Percentiles rank a stretch among this genome's conserved stretches.
Evolutionary conservation across 148 eudicot genomes (phyloP).

Genomic region (Polygonum maritimum): DNA sequence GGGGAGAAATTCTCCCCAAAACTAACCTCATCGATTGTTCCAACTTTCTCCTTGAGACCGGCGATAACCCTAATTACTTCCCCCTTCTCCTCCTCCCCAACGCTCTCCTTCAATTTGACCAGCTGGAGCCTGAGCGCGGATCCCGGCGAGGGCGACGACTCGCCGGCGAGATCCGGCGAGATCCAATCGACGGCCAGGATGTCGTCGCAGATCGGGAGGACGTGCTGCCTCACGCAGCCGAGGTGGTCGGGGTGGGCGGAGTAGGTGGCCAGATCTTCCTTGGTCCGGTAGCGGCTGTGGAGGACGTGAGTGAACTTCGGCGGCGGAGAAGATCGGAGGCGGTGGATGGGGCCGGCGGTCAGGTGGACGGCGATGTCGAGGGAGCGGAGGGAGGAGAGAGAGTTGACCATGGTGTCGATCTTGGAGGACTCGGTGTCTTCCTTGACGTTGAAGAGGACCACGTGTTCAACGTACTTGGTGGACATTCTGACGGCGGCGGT

Average conservation of each 20-base stretch:
- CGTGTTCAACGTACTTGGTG: conserved; percentile 47
- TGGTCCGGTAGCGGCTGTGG: conserved; percentile 57
- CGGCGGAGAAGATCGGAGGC: conserved; percentile 27
- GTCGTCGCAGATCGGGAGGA: conserved; percentile 58
- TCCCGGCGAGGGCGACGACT: conserved; percentile 26
- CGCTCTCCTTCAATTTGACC: conserved; percentile 54
- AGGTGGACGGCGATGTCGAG: conserved; percentile 43
- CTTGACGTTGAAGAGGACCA: conserved; percentile 68
- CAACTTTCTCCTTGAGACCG: conserved; percentile 41
- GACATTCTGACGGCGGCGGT: conserved; percentile 29
- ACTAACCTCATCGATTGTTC: conserved; percentile 32
- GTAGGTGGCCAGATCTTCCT: conserved; percentile 46
- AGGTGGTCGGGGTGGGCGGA: conserved; percentile 53
- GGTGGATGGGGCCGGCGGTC: conserved; percentile 42
- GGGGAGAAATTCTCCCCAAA: conserved; percentile 79
- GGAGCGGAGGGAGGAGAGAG: conserved; percentile 41
- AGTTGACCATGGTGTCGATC: conserved; percentile 42
- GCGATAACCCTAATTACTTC: conserved; percentile 46
- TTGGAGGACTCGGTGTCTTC: conserved; percentile 32
- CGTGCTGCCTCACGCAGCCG: conserved; percentile 35
- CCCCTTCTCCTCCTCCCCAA: conserved; percentile 38
- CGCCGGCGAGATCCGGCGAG: conserved; percentile 15
- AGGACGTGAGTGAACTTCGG: conserved; percentile 64
- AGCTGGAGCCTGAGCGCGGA: conserved; percentile 60
- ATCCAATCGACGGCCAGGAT: conserved; percentile 90